Base-by-base conservation (phyloP, 2,329 filamentous ascomycete species). In the Lasiodiplodia sp. region DNA sequence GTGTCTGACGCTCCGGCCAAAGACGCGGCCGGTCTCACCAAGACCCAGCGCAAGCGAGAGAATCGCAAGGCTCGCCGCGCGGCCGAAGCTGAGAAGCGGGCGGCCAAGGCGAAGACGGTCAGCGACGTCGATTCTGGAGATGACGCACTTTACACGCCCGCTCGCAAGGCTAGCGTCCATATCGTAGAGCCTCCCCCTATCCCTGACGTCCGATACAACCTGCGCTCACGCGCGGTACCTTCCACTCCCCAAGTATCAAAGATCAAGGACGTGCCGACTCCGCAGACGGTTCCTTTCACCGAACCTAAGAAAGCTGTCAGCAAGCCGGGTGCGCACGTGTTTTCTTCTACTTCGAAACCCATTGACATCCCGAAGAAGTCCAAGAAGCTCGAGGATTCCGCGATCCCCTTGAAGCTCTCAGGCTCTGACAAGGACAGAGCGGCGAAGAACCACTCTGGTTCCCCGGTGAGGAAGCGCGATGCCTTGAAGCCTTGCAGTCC, bases 31-130 rank as follows among this genome's bases (percentile, higher is more conserved):
- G 72, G 72, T 25, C 67, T 79, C 68, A 79, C 75, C 16, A 79
- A 79, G 73, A 76, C 74, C 10, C 78, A 80, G 70, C 72, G 75
- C 10, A 79, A 80, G 73, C 79, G 79, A 66, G 76, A 62, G 16
- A 58, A 67, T n/a, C 57, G 67, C 38, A 60, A 63, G 25, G 57
- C 67, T 40, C 77, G 68, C 25, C 70, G 74, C 40, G 75, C 73
- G 52, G 74, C 71, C 16, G 64, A 74, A 37, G 72, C 72, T 34
- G 71, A 74, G 34, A 70, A 71, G 16, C 34, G 23, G 18, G 34
- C 57, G n/a, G 6, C 44, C 25, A 63, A 67, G 44, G 28, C 21
- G 4, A 76, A 76, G 68, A 67, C 72, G 38, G 70, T 68, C 14
- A 74, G 74, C 66, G 72, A 74, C 72, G 25, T 78, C 72, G 79